These are phyloP conservation scores for Platanthera zijinensis DNA, from an alignment of 106 monocot species.

Conservation along the genomic window DNA sequence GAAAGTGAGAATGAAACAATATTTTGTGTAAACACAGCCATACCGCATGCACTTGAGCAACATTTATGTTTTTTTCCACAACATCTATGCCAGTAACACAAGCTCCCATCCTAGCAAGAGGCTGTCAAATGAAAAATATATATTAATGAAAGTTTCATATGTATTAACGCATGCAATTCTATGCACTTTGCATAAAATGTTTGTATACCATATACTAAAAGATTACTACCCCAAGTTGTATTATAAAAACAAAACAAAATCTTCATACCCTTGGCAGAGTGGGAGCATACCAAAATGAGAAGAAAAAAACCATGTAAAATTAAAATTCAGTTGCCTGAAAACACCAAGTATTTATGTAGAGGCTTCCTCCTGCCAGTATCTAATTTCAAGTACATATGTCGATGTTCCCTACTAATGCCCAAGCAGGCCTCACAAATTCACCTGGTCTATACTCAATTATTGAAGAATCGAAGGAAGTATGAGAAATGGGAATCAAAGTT, in stretches of 20 bases:
- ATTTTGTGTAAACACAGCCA: background rate
- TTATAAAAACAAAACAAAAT: background rate
- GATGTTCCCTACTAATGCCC: background rate
- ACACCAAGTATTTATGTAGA: background rate
- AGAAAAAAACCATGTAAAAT: background rate
- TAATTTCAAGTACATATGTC: background rate
- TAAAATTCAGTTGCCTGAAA: background rate
- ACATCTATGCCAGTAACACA: conserved; percentile 91
- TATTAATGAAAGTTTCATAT: background rate
- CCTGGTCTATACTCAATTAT: background rate
- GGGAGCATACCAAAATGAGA: background rate
- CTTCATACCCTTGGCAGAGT: background rate
- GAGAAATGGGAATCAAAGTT: background rate
- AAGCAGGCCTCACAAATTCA: background rate
- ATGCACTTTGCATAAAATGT: background rate
- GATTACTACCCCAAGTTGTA: background rate
- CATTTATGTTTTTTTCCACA: conserved; percentile 87
- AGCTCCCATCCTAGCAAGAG: conserved; percentile 94
- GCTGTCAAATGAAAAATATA: conserved; percentile 28
- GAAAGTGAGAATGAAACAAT: background rate
- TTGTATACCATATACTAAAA: too few species aligned
- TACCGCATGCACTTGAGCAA: conserved; percentile 89
- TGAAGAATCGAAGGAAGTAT: background rate
- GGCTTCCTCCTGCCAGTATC: background rate
- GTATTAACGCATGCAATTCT: background rate